A percentile compares a stretch with the other conserved stretches of the same genome.
Conservation (phyloP, 768 basidiomycete genomes). For the Boletales sp. region DNA sequence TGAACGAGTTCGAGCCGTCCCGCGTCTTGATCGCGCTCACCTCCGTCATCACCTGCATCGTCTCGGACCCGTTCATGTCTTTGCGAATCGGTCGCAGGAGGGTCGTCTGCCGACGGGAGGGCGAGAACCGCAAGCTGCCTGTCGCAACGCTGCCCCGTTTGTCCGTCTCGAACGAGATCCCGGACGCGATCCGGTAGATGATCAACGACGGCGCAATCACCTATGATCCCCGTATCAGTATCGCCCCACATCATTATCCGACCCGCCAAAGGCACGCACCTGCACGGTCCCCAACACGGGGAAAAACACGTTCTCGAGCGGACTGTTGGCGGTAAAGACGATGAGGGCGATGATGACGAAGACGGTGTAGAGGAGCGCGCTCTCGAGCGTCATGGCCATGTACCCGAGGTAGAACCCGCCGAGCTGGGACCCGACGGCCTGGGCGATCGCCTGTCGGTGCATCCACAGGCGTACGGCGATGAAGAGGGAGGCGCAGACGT, state of each 20-base stretch:
- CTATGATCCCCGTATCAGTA: not conserved
- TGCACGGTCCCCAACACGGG: constrained; percentile 19
- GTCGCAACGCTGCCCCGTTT: not conserved
- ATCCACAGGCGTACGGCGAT: constrained; percentile 17
- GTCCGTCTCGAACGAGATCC: constrained; percentile 19
- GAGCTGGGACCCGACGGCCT: constrained; percentile 8
- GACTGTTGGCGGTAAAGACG: constrained; percentile 17
- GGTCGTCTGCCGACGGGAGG: not conserved
- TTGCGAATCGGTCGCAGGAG: not conserved
- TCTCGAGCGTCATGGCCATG: constrained; percentile 27
- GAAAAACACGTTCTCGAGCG: constrained; percentile 22
- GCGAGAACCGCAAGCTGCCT: constrained; percentile 10
- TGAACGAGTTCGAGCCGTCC: constrained; percentile 8
- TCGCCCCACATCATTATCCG: no score
- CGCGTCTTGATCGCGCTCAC: not conserved
- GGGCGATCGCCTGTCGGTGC: constrained; percentile 11
- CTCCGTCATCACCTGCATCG: constrained; percentile 1
- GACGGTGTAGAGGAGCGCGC: constrained; percentile 16
- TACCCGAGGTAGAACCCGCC: constrained; percentile 19
- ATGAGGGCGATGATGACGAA: constrained; percentile 10
- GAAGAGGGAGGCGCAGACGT: constrained; percentile 12
- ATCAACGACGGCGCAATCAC: constrained; percentile 17
- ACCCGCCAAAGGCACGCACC: constrained; percentile 1
- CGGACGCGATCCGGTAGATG: constrained; percentile 18
- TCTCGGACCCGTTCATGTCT: constrained; percentile 7